Conservation (phyloP, 2,329 filamentous ascomycete genomes). For the Gnomoniopsis sp. region DNA sequence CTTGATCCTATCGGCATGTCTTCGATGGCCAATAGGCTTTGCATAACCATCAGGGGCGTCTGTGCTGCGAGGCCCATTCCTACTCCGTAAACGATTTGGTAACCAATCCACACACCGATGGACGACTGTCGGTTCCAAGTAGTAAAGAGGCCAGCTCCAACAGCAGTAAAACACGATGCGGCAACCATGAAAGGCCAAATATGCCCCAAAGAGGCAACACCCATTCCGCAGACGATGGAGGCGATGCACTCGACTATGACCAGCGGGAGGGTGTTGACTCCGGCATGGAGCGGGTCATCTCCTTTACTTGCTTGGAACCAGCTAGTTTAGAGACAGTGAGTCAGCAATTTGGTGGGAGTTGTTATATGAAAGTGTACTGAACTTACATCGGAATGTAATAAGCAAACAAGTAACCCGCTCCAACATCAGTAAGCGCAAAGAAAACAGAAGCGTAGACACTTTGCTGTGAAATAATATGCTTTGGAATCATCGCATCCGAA, state of each 20-base stretch:
- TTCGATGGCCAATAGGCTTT: background rate
- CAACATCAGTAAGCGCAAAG: slow-evolving; percentile 28
- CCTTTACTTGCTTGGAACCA: slow-evolving; percentile 41
- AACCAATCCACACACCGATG: slow-evolving; percentile 7
- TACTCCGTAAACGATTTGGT: slow-evolving; percentile 4
- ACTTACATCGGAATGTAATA: slow-evolving; percentile 20
- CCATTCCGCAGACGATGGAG: slow-evolving; percentile 33
- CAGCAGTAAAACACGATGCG: slow-evolving; percentile 13
- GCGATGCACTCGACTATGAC: slow-evolving; percentile 35
- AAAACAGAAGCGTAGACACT: slow-evolving; percentile 33
- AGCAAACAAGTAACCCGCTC: slow-evolving; percentile 20
- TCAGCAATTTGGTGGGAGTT: too few relatives aligned
- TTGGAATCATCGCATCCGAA: slow-evolving; percentile 35
- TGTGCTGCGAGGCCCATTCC: background rate
- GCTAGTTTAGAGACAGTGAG: background rate
- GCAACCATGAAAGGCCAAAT: too few relatives aligned
- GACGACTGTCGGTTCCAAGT: background rate
- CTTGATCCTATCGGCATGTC: background rate
- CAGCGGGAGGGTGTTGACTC: slow-evolving; percentile 38
- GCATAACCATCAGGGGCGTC: background rate
- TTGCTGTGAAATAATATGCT: slow-evolving; percentile 37
- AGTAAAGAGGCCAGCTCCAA: slow-evolving; percentile 4
- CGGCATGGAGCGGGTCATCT: slow-evolving; percentile 34
- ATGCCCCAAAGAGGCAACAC: too few relatives aligned
- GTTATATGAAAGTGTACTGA: too few relatives aligned